Base-by-base conservation (phyloP, 179 eudicot species). In the Sideroxylon spinosum region DNA sequence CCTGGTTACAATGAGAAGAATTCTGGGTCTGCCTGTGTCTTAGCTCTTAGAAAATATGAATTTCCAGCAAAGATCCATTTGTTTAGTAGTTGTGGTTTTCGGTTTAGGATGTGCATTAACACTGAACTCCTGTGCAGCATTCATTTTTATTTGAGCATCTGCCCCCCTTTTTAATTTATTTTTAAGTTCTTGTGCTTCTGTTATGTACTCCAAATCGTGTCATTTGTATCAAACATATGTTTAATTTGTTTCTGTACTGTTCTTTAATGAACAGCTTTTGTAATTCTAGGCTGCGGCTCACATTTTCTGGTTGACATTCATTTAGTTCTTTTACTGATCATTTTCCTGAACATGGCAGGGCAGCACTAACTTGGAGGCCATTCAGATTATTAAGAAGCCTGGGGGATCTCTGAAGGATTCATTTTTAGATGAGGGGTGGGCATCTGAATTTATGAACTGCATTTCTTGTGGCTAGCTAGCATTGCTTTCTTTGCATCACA, bases 321-420 rank as follows among this genome's bases (percentile, higher is more conserved):
- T 73, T 73, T 63, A 32, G 66, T 49, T 55, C 50, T 22, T 50
- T 46, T 55, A 48, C 32, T 77, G 50, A 76, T 60, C 11, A 57
- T 26, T 22, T 66, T 10, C 22, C 37, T 78, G 50, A 44, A 61
- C 77, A 71, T 89, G 78, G 79, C 90, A 93, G 97, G 98, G 98
- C 2, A 93, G 98, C 84, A 93, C 98, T 63, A 93, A 93, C 80
- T 81, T 93, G 83, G 98, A 92, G 86, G 77, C 98, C 78, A 93
- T 93, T 68, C 98, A 93, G 80, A 93, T 93, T 71, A 93, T 93
- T 62, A 93, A 93, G 89, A 93, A 92, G 85, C 88, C 98, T 76
- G 98, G 98, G 80, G 98, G 98, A 25, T 92, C 98, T 10, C 73
- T 93, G 78, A 92, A 80, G 55, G 98, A 92, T 88, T 93, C 97